Evolutionary conservation across 768 basidiomycete species (phyloP).

Genomic region (Megacollybia marginata): DNA sequence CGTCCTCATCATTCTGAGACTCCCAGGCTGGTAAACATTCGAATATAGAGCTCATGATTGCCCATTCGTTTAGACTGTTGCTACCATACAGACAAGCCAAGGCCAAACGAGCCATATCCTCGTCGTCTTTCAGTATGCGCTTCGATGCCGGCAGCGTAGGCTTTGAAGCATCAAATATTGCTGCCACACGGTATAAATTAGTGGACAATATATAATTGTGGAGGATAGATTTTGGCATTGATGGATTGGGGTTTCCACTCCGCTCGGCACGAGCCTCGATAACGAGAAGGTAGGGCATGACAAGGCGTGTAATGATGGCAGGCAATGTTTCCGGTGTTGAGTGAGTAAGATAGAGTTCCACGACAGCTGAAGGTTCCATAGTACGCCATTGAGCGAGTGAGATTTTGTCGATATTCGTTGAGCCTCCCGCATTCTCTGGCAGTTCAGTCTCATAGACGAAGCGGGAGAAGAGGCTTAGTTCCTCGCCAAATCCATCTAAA

Average conservation of each 20-base stretch:
- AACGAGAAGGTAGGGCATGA: slow-evolving; percentile 90
- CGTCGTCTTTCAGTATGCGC: slow-evolving; percentile 73
- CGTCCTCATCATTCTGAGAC: slow-evolving; percentile 43
- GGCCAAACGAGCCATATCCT: slow-evolving; percentile 79
- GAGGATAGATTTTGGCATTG: slow-evolving; percentile 55
- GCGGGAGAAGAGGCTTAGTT: slow-evolving; percentile 78
- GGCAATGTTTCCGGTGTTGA: slow-evolving; percentile 63
- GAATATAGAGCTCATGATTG: slow-evolving; percentile 85
- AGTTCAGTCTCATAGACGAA: slow-evolving; percentile 78
- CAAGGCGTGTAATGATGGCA: slow-evolving; percentile 63
- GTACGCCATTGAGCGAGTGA: slow-evolving; percentile 66
- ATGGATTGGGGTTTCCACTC: slow-evolving; percentile 59
- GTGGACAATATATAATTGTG: slow-evolving; percentile 67
- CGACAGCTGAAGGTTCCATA: slow-evolving; percentile 56
- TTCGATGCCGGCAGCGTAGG: slow-evolving; percentile 68
- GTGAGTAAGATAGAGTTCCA: slow-evolving; percentile 69
- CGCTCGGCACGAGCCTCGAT: slow-evolving; percentile 86
- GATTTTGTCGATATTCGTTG: slow-evolving; percentile 54
- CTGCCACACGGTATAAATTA: slow-evolving; percentile 58
- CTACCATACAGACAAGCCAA: slow-evolving; percentile 87
- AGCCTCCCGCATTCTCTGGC: slow-evolving; percentile 22
- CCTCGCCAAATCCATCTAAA: slow-evolving; percentile 86
- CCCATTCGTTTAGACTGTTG: slow-evolving; percentile 63
- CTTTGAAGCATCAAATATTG: slow-evolving; percentile 88
- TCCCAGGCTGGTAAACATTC: slow-evolving; percentile 96